Conservation (phyloP, 768 basidiomycete species). For the Psilocybe tampanensis region DNA sequence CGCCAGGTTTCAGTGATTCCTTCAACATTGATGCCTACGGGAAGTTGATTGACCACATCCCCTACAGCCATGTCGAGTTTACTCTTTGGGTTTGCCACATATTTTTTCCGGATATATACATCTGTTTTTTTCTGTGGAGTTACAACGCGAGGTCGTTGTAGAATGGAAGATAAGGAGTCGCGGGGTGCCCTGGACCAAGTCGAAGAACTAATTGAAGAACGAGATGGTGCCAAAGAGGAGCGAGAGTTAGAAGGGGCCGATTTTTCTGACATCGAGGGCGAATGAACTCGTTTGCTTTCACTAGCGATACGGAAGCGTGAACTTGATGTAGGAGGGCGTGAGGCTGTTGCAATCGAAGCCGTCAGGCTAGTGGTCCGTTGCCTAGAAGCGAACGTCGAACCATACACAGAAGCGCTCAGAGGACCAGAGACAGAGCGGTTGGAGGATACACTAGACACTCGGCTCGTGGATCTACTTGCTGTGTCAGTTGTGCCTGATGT, state of each 20-base stretch:
- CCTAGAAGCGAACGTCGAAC: slow-evolving; percentile 80
- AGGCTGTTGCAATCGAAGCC: slow-evolving; percentile 35
- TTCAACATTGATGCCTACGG: slow-evolving; percentile 82
- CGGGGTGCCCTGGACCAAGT: slow-evolving; percentile 74
- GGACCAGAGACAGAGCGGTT: slow-evolving; percentile 76
- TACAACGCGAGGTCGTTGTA: slow-evolving; percentile 42
- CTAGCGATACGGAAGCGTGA: slow-evolving; percentile 47
- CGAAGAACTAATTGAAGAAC: slow-evolving; percentile 49
- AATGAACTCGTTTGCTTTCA: slow-evolving; percentile 43
- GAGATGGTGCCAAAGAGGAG: slow-evolving; percentile 41
- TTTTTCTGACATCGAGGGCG: slow-evolving; percentile 66
- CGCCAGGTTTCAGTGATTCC: slow-evolving; percentile 85
- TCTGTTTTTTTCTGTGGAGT: slow-evolving; percentile 43
- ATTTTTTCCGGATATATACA: slow-evolving; percentile 59
- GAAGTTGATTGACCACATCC: slow-evolving; percentile 86
- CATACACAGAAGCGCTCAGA: slow-evolving; percentile 47
- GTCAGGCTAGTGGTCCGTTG: slow-evolving; percentile 75
- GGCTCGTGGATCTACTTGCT: slow-evolving; percentile 57
- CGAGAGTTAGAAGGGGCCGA: slow-evolving; percentile 56
- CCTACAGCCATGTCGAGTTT: slow-evolving; percentile 93
- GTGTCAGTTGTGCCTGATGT: slow-evolving; percentile 49
- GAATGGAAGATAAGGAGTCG: slow-evolving; percentile 51
- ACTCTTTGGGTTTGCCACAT: slow-evolving; percentile 87
- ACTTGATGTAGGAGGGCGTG: slow-evolving; percentile 31
- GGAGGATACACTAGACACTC: slow-evolving; percentile 54